Base-by-base conservation (phyloP, 148 eudicot species). In the Rhododendron mucronatum region DNA sequence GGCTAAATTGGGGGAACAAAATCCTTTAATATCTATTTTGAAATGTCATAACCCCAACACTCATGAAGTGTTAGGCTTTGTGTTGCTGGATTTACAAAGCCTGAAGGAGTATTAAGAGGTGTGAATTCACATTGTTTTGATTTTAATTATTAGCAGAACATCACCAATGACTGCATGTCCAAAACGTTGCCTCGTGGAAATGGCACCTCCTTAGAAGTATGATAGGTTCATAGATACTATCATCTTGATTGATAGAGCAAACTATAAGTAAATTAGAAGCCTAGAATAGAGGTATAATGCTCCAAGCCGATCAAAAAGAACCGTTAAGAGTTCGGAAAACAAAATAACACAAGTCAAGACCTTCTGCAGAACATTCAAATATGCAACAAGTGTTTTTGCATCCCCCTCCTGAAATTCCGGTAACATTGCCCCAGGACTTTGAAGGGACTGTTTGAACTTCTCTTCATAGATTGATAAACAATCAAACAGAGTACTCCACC, bases 401-500 rank as follows among this genome's bases (percentile, higher is more conserved):
- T 96, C 99, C 45, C 99, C 99, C 90, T 94, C 99, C 74, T 95
- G 98, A 85, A 95, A 94, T 88, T 95, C 98, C 71, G 98, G 99
- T 88, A 96, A 91, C 86, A 91, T 86, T 6, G 97, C 90, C 79
- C 97, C 97, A 84, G 95, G 85, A 88, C 86, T 94, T 89, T 95
- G 98, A 88, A 94, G 89, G 81, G 97, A 90, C 87, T 92, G 97
- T 88, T 93, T 96, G 88, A 96, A 96, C 86, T 94, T 96, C 59
- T 95, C 98, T 57, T 95, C 96, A 85, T 96, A 95, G 51, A 94
- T 96, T 37, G 94, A 92, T 78, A 96, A 88, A 87, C 98, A 95
- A 86, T 93, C 95, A 91, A 96, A 93, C 90, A 95, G 87, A 82
- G 97, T 96, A 84, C 92, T 93, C 99, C 99, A 96, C 81, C 96